phyloP scores from a whole-genome alignment of 495 filamentous ascomycete species.

The Usnea hakonensis region DNA sequence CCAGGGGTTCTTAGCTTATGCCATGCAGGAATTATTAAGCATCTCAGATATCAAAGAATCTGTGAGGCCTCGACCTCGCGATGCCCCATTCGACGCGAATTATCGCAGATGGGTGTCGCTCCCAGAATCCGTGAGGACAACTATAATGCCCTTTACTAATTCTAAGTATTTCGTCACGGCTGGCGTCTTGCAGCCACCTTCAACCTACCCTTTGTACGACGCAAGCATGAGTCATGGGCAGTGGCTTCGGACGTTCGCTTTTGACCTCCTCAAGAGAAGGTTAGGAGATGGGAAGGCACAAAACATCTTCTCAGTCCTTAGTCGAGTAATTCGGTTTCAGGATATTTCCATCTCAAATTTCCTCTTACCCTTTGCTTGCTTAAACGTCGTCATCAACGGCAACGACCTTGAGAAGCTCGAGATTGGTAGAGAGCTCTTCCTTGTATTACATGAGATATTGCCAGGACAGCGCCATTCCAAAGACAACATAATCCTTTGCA shows the following conservation, averaged over 20 bases:
- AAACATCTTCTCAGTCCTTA: constrained; percentile 70
- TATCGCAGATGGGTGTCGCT: constrained; percentile 69
- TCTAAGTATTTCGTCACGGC: constrained; percentile 71
- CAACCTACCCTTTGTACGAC: constrained; percentile 70
- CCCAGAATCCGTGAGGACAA: constrained; percentile 65
- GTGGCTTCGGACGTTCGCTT: constrained; percentile 74
- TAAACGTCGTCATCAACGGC: constrained; percentile 71
- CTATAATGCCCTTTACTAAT: constrained; percentile 72
- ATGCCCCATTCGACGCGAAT: constrained; percentile 44
- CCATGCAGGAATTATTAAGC: constrained; percentile 85
- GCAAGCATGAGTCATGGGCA: constrained; percentile 55
- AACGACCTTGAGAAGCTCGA: constrained; percentile 56
- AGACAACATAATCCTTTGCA: constrained; percentile 70
- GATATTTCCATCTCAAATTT: constrained; percentile 80
- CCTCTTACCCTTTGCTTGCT: constrained; percentile 71
- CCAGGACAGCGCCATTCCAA: constrained; percentile 43
- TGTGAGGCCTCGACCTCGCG: constrained; percentile 46
- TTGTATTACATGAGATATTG: constrained; percentile 57
- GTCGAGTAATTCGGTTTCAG: constrained; percentile 70
- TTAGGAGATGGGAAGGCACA: constrained; percentile 55
- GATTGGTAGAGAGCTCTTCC: constrained; percentile 61
- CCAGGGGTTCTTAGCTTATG: constrained; percentile 84
- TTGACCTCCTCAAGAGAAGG: constrained; percentile 69
- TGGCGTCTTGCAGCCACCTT: constrained; percentile 37
- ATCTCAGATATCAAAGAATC: constrained; percentile 58